Base-by-base conservation (phyloP, 805 yeast genomes). In the Zygosaccharomyces gambellarensis region DNA sequence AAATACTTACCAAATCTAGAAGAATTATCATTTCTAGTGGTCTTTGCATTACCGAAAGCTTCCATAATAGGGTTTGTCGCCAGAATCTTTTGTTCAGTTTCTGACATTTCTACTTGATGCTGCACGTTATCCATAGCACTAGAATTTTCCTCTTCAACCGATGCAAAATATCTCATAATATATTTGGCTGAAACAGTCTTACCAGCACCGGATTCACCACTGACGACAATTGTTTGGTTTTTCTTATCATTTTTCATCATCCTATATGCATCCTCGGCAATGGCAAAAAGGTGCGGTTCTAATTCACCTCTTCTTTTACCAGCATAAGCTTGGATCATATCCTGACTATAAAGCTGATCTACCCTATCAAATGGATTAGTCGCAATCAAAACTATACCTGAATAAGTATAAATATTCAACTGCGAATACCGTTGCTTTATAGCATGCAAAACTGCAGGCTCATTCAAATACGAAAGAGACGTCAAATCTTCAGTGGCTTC, bases 201-300 rank as follows among this genome's bases (percentile, higher is more conserved):
- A 68, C 99, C 99, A 28, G 99, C 98, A 68, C 99, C 99, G 7
- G 97, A 88, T 70, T 92, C 99, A 70, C 99, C 99, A 59, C 92
- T 83, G 14, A 92, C 98, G 19, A 92, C 96, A 54, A 92, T 90
- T 0, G 99, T 92, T 71, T 92, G 99, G 71, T 94, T 92, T 60
- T 81, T 75, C 31, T 79, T 74, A 59, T 89, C 94, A 41, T 83
- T 77, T 62, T 87, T 84, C 99, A 92, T 94, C 68, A 95, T 86
- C 62, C 96, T 78, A 66, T 90, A 90, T 4, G 99, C 97, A 61
- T 94, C 97, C 67, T 90, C 97, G 21, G 99, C 98, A 62, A 92
- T 92, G 43, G 97, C 97, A 69, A 92, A 92, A 64, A 92, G 74
- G 74, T 92, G 99, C 2, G 99, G 99, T 60, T 90, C 98, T 54